Conservation (phyloP, 1,284 basidiomycete species). For the Wallemia mellicola region DNA sequence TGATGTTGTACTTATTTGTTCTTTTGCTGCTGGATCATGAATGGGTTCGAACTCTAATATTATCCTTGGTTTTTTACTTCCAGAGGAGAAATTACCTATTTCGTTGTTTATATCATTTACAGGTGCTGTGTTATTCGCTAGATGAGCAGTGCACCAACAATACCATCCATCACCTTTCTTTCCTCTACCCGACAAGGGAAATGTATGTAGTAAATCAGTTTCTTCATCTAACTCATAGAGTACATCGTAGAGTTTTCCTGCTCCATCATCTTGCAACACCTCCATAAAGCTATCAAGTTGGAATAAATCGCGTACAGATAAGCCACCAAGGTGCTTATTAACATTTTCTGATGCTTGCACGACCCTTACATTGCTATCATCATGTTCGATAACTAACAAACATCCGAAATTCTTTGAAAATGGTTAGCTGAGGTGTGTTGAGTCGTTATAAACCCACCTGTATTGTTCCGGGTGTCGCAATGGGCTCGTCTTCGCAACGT, state of each 20-base stretch:
- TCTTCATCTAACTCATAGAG: constrained; percentile 26
- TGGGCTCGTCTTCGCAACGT: constrained; percentile 61
- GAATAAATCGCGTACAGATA: constrained; percentile 49
- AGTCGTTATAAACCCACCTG: too few species aligned
- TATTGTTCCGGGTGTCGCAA: constrained; percentile 52
- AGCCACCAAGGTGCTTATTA: constrained; percentile 5
- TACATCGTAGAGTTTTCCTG: constrained; percentile 43
- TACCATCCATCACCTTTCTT: background rate
- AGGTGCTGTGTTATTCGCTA: background rate
- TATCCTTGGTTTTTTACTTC: background rate
- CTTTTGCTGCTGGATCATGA: background rate
- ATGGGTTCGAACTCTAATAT: background rate
- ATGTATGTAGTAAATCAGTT: background rate
- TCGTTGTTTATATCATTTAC: background rate
- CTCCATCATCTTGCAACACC: constrained; percentile 36
- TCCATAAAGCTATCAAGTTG: constrained; percentile 44
- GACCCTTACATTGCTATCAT: constrained; percentile 21
- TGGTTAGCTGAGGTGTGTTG: too few species aligned
- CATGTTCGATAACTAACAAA: constrained; percentile 40
- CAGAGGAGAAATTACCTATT: background rate
- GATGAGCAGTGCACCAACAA: background rate
- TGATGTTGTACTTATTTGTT: background rate
- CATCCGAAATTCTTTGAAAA: constrained; percentile 61
- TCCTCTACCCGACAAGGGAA: background rate
- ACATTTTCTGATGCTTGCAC: background rate